Conservation (phyloP, 352 stramenopile genomes). For the Globisporangium paddicum region DNA sequence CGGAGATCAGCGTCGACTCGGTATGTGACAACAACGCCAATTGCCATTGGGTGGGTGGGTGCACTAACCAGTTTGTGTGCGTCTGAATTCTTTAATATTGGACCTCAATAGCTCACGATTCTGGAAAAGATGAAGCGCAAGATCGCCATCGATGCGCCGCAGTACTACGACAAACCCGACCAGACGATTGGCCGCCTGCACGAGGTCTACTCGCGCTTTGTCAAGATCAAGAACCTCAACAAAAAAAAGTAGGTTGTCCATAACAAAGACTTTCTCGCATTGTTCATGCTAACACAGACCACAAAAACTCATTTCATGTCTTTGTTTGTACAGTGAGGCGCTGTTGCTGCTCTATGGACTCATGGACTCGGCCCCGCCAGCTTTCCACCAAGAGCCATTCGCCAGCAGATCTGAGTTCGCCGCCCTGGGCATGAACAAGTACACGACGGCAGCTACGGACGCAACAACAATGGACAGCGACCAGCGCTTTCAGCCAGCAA, state of each 20-base stretch:
- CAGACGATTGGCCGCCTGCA: constrained; percentile 53
- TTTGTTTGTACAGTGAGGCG: constrained; percentile 38
- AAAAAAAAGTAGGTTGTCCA: constrained; percentile 54
- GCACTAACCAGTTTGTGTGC: too few species aligned
- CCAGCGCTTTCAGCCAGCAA: background rate
- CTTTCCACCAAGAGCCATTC: background rate
- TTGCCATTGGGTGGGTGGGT: background rate
- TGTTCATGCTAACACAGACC: background rate
- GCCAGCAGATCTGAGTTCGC: constrained; percentile 4
- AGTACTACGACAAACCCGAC: constrained; percentile 36
- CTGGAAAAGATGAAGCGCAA: constrained; percentile 79
- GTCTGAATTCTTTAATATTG: background rate
- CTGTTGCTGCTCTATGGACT: constrained; percentile 59
- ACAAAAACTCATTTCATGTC: background rate
- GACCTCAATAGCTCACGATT: constrained; percentile 40
- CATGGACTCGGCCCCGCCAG: constrained; percentile 46
- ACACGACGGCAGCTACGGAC: background rate
- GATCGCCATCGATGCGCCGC: constrained; percentile 33
- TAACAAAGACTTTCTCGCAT: background rate
- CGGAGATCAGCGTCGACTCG: constrained; percentile 23
- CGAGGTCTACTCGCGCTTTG: constrained; percentile 75
- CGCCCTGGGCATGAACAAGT: constrained; percentile 8
- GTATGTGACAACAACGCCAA: constrained; percentile 16
- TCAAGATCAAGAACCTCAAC: constrained; percentile 69
- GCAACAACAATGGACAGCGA: constrained; percentile 8